Conservation (phyloP, 2,329 filamentous ascomycete species). For the Verticillium klebahnii region DNA sequence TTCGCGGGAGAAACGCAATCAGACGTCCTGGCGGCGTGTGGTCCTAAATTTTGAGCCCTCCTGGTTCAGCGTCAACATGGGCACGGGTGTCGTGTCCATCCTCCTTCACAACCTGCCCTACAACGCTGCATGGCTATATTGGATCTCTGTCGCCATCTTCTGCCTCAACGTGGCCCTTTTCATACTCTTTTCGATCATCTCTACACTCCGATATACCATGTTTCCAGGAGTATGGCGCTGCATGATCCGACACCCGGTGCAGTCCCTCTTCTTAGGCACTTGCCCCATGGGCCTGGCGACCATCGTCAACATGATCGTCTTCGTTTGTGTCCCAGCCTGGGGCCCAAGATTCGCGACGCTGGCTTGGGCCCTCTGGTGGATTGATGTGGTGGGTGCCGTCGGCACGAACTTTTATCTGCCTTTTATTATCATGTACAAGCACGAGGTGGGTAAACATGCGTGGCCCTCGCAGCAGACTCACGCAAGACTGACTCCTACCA, state of each 20-base stretch:
- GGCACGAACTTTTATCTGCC: constrained; percentile 48
- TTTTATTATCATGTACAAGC: constrained; percentile 41
- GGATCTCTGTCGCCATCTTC: constrained; percentile 47
- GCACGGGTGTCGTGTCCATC: constrained; percentile 62
- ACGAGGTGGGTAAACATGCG: constrained; percentile 19
- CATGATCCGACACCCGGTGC: constrained; percentile 64
- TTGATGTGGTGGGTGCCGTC: constrained; percentile 48
- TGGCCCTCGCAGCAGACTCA: not conserved
- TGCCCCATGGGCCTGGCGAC: constrained; percentile 67
- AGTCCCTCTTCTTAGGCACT: constrained; percentile 65
- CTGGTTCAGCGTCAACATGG: constrained; percentile 61
- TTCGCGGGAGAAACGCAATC: not conserved
- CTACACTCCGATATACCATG: constrained; percentile 54
- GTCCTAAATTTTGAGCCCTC: constrained; percentile 15
- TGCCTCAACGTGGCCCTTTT: constrained; percentile 57
- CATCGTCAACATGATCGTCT: constrained; percentile 60
- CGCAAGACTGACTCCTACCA: constrained; percentile 4
- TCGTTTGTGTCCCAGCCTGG: constrained; percentile 58
- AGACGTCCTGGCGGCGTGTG: not conserved
- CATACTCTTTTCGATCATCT: constrained; percentile 45
- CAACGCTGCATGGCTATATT: constrained; percentile 49
- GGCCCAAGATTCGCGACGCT: constrained; percentile 48
- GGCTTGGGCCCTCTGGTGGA: constrained; percentile 55
- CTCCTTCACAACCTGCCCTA: constrained; percentile 61
- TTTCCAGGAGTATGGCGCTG: constrained; percentile 62